phyloP scores from a whole-genome alignment of 2,329 filamentous ascomycete species.

The Hirsutella rhossiliensis region DNA sequence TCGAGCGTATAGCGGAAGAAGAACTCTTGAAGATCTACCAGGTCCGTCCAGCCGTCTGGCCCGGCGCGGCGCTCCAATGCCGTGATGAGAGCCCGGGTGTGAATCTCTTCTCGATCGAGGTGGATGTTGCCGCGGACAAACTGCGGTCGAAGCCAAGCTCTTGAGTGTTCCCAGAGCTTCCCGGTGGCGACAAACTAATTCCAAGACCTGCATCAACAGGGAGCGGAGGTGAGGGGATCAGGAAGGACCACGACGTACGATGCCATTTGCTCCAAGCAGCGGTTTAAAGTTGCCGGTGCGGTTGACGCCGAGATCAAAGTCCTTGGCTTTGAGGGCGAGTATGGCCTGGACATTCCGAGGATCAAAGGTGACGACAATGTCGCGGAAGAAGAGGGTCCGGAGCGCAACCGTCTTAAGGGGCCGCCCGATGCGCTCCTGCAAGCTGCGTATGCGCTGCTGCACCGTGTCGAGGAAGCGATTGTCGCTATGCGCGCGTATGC shows the following conservation, averaged over 20 bases:
- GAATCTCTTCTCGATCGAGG: background rate
- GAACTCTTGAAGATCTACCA: slow-evolving; percentile 58
- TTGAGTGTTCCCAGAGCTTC: background rate
- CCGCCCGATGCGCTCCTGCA: background rate
- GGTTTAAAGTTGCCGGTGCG: background rate
- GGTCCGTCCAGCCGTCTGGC: slow-evolving; percentile 31
- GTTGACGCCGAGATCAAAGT: slow-evolving; percentile 67
- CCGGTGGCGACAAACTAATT: background rate
- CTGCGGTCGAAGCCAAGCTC: background rate
- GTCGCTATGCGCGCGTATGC: background rate
- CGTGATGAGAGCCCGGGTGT: background rate
- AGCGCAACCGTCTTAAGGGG: background rate
- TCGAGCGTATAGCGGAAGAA: slow-evolving; percentile 82
- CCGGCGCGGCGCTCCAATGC: slow-evolving; percentile 5
- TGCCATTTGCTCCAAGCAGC: background rate
- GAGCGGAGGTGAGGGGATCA: background rate
- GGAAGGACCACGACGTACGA: background rate
- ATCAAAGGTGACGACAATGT: background rate
- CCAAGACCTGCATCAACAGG: background rate
- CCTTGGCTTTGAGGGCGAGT: slow-evolving; percentile 67
- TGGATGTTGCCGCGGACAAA: background rate
- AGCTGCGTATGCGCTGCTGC: background rate
- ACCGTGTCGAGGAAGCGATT: background rate
- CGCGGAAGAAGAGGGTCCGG: background rate
- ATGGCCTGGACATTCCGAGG: slow-evolving; percentile 68